Percentiles rank a stretch among this genome's conserved stretches.
Evolutionary conservation across 495 filamentous ascomycete genomes (phyloP).

Genomic region (Hapsidospora chrysogenum): DNA sequence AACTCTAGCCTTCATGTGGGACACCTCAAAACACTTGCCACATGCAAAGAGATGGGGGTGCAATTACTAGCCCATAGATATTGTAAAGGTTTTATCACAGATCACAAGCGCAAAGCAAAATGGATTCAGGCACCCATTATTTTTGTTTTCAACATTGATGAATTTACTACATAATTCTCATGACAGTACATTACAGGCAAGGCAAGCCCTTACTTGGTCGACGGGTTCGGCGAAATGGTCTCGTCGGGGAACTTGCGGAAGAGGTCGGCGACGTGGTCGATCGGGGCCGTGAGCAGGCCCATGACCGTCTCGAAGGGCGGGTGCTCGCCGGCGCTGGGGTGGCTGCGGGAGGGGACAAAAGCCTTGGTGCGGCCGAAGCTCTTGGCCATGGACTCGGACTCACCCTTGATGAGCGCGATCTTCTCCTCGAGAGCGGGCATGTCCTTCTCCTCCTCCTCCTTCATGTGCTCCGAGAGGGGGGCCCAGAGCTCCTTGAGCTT

Average conservation of each 20-base stretch:
- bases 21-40: no score
- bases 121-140: no score
- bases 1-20: no score
- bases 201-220: background rate
- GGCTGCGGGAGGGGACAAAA: slow-evolving; percentile 41
- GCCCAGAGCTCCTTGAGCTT: slow-evolving; percentile 35
- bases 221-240: background rate
- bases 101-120: no score
- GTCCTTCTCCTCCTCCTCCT: slow-evolving; percentile 41
- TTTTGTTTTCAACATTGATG: no score
- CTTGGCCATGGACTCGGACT: slow-evolving; percentile 27
- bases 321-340: slow-evolving; percentile 33
- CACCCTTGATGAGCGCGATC: slow-evolving; percentile 12
- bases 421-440: slow-evolving; percentile 35
- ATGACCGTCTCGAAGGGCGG: slow-evolving; percentile 33
- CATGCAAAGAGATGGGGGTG: no score
- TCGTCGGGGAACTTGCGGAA: slow-evolving; percentile 26
- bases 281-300: slow-evolving; percentile 29
- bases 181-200: no score
- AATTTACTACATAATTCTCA: no score
- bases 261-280: slow-evolving; percentile 33
- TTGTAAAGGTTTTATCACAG: no score
- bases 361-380: slow-evolving; percentile 42
- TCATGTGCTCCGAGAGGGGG: slow-evolving; percentile 37
- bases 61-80: no score